A percentile compares a stretch with the other conserved stretches of the same genome.
Conservation (phyloP, 2,329 filamentous ascomycete species). For the Diaporthe australafricana region DNA sequence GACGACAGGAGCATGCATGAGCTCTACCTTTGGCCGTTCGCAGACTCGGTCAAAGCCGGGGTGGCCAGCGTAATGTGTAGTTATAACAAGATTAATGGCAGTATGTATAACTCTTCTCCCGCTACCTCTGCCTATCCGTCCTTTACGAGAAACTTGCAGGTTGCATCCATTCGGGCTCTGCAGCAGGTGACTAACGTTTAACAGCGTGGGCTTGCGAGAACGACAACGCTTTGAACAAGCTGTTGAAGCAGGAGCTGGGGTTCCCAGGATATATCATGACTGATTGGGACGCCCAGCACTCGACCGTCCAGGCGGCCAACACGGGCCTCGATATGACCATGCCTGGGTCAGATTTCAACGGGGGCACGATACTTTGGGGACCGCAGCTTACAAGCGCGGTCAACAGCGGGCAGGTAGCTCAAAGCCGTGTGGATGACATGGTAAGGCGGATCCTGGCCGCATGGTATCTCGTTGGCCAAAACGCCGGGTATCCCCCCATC, state of each 20-base stretch:
- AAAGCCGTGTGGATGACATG: conserved; percentile 75
- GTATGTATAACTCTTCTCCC: not conserved
- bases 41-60: conserved; percentile 74
- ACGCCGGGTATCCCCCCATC: conserved; percentile 60
- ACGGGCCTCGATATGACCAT: conserved; percentile 85
- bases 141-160: not conserved
- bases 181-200: not conserved
- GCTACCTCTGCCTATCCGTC: too few relatives aligned
- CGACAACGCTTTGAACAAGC: conserved; percentile 66
- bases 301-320: conserved; percentile 73
- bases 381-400: conserved; percentile 64
- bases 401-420: conserved; percentile 67
- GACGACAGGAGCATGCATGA: conserved; percentile 74
- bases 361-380: conserved; percentile 66
- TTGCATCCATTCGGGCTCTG: not conserved
- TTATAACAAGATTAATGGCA: conserved; percentile 77
- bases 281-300: conserved; percentile 84
- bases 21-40: conserved; percentile 79
- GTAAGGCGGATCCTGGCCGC: conserved; percentile 71
- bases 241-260: conserved; percentile 79
- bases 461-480: conserved; percentile 70
- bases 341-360: conserved; percentile 74
- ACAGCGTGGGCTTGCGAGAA: conserved; percentile 75
- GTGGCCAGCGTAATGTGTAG: conserved; percentile 78
- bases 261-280: conserved; percentile 71